Percentiles rank a stretch among this genome's conserved stretches.
Conservation (phyloP, 2,329 filamentous ascomycete species). For the Fusarium phyllophilum region DNA sequence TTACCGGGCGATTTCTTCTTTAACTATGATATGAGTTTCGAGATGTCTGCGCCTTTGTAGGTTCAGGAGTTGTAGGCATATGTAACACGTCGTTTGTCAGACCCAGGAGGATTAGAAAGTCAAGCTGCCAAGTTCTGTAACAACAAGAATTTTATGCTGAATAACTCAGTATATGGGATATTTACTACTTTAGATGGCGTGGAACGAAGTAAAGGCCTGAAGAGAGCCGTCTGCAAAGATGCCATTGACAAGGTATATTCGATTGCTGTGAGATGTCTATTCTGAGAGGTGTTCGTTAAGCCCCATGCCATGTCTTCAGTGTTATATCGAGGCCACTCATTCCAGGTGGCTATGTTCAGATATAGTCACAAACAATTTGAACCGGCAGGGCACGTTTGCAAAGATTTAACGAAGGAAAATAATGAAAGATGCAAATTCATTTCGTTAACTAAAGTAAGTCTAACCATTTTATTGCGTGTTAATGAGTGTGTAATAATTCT, state of each 20-base stretch:
- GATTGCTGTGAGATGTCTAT: background rate
- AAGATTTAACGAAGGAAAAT: background rate
- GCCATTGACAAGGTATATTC: background rate
- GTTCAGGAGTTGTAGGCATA: too few relatives aligned
- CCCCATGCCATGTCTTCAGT: too few relatives aligned
- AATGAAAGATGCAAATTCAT: background rate
- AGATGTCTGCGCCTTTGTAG: conserved; percentile 1
- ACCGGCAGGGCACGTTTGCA: background rate
- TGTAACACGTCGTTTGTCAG: too few relatives aligned
- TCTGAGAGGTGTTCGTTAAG: background rate
- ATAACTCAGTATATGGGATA: too few relatives aligned
- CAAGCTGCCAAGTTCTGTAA: background rate
- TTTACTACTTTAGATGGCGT: background rate
- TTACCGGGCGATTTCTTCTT: conserved; percentile 27
- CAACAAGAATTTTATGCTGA: fast-evolving
- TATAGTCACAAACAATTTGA: too few relatives aligned
- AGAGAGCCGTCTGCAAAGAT: background rate
- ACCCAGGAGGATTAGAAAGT: background rate
- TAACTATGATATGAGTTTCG: conserved; percentile 29
- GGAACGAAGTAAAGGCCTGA: background rate
- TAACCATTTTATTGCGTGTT: background rate
- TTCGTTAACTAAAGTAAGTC: background rate
- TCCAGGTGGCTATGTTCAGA: too few relatives aligned
- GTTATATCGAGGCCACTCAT: too few relatives aligned
- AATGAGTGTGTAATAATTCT: background rate